These are phyloP conservation scores for Hypoxylon lenormandii DNA, from an alignment of 495 filamentous ascomycete genomes.

Conservation along the genomic window DNA sequence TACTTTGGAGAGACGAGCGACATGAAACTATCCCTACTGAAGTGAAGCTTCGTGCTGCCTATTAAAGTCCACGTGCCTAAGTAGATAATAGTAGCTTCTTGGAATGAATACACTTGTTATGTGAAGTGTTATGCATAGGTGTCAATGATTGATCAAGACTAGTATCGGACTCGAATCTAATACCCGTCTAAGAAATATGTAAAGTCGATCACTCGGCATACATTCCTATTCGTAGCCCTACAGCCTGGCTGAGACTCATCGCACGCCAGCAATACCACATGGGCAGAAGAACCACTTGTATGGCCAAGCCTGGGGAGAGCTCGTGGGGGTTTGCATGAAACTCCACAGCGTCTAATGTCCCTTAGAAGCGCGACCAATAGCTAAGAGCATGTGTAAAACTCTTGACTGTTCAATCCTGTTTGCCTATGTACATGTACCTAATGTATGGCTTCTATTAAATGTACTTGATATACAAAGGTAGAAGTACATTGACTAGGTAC, in stretches of 20 bases:
- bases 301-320: slow-evolving; percentile 14
- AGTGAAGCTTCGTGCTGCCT: no score
- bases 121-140: no score
- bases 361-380: slow-evolving; percentile 22
- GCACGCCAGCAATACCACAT: slow-evolving; percentile 1
- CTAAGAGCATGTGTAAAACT: background rate
- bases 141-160: background rate
- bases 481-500: no score
- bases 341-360: slow-evolving; percentile 23
- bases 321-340: slow-evolving; percentile 33
- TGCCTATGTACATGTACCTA: no score
- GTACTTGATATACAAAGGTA: no score
- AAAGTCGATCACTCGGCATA: slow-evolving; percentile 15
- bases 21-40: no score
- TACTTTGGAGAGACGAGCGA: no score
- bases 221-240: slow-evolving; percentile 45
- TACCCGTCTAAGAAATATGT: background rate
- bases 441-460: no score
- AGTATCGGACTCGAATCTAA: background rate
- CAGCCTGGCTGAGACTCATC: slow-evolving; percentile 22
- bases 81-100: no score
- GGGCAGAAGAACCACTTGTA: slow-evolving; percentile 7
- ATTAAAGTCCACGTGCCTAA: no score
- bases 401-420: no score
- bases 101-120: no score